A percentile compares a stretch with the other conserved stretches of the same genome.
Conservation (phyloP, 768 basidiomycete species). For the Suillus subaureus region DNA sequence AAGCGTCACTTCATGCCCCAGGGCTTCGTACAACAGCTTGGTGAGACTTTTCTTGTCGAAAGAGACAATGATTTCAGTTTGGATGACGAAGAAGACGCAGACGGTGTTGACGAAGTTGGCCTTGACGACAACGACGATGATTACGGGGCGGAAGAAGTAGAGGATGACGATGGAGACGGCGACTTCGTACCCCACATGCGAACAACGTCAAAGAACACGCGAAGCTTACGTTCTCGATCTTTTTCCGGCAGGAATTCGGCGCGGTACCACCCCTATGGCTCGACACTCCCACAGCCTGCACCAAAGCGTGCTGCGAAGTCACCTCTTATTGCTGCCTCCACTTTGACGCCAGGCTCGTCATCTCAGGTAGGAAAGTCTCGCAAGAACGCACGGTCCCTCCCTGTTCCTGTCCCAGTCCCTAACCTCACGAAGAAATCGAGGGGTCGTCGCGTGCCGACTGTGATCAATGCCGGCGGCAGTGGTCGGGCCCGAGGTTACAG, state of each 20-base stretch:
- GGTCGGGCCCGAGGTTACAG: conserved; percentile 30
- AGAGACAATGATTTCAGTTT: conserved; percentile 10
- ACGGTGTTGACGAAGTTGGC: conserved; percentile 26
- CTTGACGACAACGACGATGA: conserved; percentile 31
- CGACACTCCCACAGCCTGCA: conserved; percentile 31
- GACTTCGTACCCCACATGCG: conserved; percentile 34
- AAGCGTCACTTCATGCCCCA: conserved; percentile 12
- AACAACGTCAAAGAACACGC: conserved; percentile 40
- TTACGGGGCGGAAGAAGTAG: conserved; percentile 25
- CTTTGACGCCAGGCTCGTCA: conserved; percentile 29
- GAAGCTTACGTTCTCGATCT: conserved; percentile 39
- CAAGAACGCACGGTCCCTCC: conserved; percentile 43
- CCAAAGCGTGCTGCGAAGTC: conserved; percentile 34
- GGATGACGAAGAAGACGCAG: conserved; percentile 29
- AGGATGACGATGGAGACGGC: conserved; percentile 34
- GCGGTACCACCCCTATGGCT: conserved; percentile 36
- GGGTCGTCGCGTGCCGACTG: conserved; percentile 66
- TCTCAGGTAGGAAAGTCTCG: conserved; percentile 30
- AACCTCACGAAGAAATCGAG: conserved; percentile 72
- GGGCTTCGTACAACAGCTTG: conserved; percentile 20
- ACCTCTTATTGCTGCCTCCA: conserved; percentile 31
- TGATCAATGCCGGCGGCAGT: conserved; percentile 32
- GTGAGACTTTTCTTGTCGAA: conserved; percentile 27
- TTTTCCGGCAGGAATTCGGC: conserved; percentile 33
- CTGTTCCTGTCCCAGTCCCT: conserved; percentile 63